Evolutionary conservation across 73 alveolate species (phyloP).

Genomic region (Paramecium sonneborni): DNA sequence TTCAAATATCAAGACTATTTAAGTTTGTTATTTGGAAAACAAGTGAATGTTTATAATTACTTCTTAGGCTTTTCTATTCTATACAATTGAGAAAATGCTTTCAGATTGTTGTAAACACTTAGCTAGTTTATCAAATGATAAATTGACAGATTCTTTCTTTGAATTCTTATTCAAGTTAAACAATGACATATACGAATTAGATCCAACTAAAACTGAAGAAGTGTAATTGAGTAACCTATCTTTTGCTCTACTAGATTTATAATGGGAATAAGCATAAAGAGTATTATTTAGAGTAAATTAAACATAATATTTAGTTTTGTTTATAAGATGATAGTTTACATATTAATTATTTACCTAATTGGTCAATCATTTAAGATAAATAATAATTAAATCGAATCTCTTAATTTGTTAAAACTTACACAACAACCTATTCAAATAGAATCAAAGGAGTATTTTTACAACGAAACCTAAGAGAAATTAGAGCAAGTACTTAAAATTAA

Average conservation of each 20-base stretch:
- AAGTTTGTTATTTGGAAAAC: neutral
- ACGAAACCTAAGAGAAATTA: conserved; percentile 6
- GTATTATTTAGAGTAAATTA: neutral
- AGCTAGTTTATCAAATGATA: neutral
- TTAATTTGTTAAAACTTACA: neutral
- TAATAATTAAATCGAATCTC: conserved; percentile 1
- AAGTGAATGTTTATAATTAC: neutral
- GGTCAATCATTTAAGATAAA: conserved; percentile 16
- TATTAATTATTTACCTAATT: conserved; percentile 8
- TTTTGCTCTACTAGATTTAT: neutral
- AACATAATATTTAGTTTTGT: neutral
- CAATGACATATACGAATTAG: neutral
- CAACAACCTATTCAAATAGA: conserved; percentile 27
- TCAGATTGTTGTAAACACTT: conserved; percentile 35
- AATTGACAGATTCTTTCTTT: conserved; percentile 15
- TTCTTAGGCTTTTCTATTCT: conserved; percentile 41
- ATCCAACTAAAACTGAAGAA: conserved; percentile 14
- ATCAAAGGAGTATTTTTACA: conserved; percentile 10
- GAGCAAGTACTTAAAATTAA: neutral
- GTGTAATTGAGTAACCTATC: neutral
- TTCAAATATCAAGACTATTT: conserved; percentile 36
- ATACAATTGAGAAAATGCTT: conserved; percentile 33
- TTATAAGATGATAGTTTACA: conserved; percentile 1
- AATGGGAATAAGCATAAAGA: neutral
- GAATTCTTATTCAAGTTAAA: neutral